Conservation (phyloP, 1,139 yeast species). For the Hyphopichia khmerensis region DNA sequence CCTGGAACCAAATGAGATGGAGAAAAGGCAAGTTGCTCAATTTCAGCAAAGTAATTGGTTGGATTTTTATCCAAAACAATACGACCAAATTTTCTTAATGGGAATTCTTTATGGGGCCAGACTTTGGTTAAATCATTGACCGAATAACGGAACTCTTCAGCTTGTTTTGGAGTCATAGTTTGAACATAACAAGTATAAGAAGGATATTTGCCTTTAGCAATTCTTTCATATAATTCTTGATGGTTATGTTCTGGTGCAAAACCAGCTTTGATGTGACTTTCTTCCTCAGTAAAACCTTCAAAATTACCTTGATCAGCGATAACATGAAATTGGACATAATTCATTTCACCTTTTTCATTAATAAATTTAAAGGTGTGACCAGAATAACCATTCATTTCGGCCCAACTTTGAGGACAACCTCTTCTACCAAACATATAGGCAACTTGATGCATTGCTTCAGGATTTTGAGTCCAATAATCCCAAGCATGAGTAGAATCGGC, state of each 20-base stretch:
- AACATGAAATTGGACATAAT: constrained; percentile 68
- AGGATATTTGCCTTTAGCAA: constrained; percentile 60
- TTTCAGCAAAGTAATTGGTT: constrained; percentile 55
- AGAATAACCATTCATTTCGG: constrained; percentile 72
- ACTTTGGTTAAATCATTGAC: constrained; percentile 69
- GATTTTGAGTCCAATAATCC: constrained; percentile 68
- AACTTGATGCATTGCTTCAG: constrained; percentile 63
- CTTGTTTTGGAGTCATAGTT: constrained; percentile 72
- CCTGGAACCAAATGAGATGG: constrained; percentile 62
- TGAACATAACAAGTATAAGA: constrained; percentile 68
- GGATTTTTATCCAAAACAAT: constrained; percentile 56
- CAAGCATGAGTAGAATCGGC: constrained; percentile 57
- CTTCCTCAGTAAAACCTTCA: constrained; percentile 54
- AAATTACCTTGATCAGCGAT: constrained; percentile 58
- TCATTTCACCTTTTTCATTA: constrained; percentile 61
- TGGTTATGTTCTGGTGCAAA: constrained; percentile 64
- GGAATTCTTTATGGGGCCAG: constrained; percentile 60
- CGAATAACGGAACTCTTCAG: constrained; percentile 55
- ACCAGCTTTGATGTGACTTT: constrained; percentile 56
- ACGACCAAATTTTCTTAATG: constrained; percentile 58
- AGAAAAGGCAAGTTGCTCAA: constrained; percentile 61
- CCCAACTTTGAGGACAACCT: constrained; percentile 67
- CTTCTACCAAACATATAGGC: constrained; percentile 67
- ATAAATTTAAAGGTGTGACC: constrained; percentile 76
- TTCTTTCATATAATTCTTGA: constrained; percentile 55